Percentiles rank a stretch among this genome's conserved stretches.
Conservation (phyloP, 805 yeast species). For the Sungouiozyma ichnusensis region DNA sequence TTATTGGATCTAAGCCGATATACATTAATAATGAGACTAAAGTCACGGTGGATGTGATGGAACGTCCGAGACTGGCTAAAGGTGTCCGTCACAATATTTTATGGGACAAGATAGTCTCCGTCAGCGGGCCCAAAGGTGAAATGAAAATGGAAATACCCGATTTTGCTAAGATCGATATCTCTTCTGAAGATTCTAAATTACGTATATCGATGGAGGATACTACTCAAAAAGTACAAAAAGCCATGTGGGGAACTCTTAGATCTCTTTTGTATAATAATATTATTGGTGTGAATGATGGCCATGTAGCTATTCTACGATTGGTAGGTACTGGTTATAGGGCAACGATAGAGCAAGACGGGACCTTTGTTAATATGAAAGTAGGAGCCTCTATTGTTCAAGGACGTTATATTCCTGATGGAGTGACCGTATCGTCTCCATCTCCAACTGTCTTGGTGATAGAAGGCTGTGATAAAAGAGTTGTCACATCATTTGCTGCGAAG, state of each 20-base stretch:
- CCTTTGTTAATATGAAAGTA: slow-evolving; percentile 65
- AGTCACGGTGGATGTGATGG: slow-evolving; percentile 33
- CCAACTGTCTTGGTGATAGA: slow-evolving; percentile 80
- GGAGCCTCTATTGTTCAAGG: slow-evolving; percentile 81
- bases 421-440: slow-evolving; percentile 65
- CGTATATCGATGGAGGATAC: slow-evolving; percentile 49
- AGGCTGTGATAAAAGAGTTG: slow-evolving; percentile 82
- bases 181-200: slow-evolving; percentile 29
- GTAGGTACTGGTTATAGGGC: slow-evolving; percentile 98
- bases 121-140: slow-evolving; percentile 72
- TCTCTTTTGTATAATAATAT: slow-evolving; percentile 67
- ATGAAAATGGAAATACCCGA: slow-evolving; percentile 59
- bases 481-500: slow-evolving; percentile 78
- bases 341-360: slow-evolving; percentile 47
- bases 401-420: slow-evolving; percentile 63
- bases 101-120: slow-evolving; percentile 47
- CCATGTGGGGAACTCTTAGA: slow-evolving; percentile 94
- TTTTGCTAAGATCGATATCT: slow-evolving; percentile 40
- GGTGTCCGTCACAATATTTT: slow-evolving; percentile 53
- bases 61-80: slow-evolving; percentile 46
- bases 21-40: slow-evolving; percentile 51
- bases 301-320: slow-evolving; percentile 71
- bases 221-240: slow-evolving; percentile 53
- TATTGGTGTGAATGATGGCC: slow-evolving; percentile 89
- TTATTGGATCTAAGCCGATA: slow-evolving; percentile 76